Evolutionary conservation across 2,329 filamentous ascomycete genomes (phyloP).

Genomic region (Exserohilum rostratum): DNA sequence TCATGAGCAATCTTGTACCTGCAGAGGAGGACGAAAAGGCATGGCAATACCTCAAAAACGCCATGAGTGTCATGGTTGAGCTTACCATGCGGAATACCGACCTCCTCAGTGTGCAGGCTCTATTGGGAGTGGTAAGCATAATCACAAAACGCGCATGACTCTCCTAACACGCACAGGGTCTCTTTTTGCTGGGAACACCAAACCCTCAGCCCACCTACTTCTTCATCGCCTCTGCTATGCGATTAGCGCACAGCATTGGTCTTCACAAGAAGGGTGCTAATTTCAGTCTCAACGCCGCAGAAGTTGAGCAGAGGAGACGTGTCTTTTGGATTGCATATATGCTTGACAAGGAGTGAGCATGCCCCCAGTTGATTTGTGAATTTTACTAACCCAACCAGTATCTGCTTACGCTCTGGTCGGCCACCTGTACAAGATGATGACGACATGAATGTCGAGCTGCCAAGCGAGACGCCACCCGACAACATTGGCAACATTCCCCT

Average conservation of each 20-base stretch:
- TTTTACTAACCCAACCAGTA: constrained; percentile 45
- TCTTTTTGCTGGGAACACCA: constrained; percentile 94
- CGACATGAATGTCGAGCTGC: constrained; percentile 94
- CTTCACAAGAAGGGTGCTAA: constrained; percentile 91
- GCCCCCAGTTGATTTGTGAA: not conserved
- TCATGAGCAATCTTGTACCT: constrained; percentile 93
- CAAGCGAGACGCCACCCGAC: constrained; percentile 86
- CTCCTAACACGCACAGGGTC: constrained; percentile 56
- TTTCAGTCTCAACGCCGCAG: constrained; percentile 90
- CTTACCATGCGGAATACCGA: constrained; percentile 96
- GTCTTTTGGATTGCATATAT: constrained; percentile 81
- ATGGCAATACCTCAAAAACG: constrained; percentile 96
- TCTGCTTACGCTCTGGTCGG: constrained; percentile 73
- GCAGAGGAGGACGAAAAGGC: constrained; percentile 92
- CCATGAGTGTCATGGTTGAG: constrained; percentile 90
- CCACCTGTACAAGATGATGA: constrained; percentile 77
- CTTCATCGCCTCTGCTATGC: constrained; percentile 86
- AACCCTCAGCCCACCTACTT: constrained; percentile 95
- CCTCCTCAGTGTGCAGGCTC: constrained; percentile 88
- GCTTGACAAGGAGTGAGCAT: constrained; percentile 69
- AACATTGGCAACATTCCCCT: constrained; percentile 94
- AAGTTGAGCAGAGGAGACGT: constrained; percentile 86
- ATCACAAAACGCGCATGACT: not conserved
- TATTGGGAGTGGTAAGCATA: constrained; percentile 78
- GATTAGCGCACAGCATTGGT: constrained; percentile 90